Conservation (phyloP, 768 basidiomycete species). For the Exsudoporus frostii region DNA sequence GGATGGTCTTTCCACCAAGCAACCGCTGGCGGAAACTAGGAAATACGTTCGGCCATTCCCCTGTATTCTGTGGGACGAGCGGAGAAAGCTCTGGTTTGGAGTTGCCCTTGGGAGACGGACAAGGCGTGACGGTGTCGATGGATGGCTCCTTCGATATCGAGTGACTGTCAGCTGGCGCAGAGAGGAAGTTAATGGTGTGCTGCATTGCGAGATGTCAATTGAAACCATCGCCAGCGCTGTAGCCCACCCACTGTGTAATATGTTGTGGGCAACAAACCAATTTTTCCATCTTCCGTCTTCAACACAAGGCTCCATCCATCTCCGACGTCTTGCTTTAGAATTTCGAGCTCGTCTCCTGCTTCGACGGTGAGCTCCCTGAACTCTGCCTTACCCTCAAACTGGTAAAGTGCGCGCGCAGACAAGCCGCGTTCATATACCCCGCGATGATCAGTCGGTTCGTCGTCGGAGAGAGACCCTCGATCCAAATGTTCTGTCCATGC, state of each 20-base stretch:
- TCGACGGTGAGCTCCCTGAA: conserved; percentile 67
- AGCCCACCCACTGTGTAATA: conserved; percentile 64
- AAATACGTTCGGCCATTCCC: conserved; percentile 57
- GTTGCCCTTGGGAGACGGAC: conserved; percentile 30
- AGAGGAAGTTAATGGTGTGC: conserved; percentile 65
- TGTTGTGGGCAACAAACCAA: conserved; percentile 64
- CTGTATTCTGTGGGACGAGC: conserved; percentile 63
- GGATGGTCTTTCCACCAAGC: conserved; percentile 73
- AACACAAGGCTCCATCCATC: conserved; percentile 87
- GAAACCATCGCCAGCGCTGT: background rate
- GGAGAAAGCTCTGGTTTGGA: conserved; percentile 33
- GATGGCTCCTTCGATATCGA: conserved; percentile 35
- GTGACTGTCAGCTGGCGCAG: conserved; percentile 40
- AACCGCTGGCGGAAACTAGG: conserved; percentile 71
- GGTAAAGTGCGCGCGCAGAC: conserved; percentile 66
- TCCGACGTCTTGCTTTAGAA: conserved; percentile 68
- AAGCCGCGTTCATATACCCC: conserved; percentile 37
- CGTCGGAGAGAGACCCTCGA: conserved; percentile 46
- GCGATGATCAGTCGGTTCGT: conserved; percentile 41
- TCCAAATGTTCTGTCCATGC: conserved; percentile 72
- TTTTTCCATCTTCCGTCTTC: conserved; percentile 49
- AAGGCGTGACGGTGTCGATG: conserved; percentile 49
- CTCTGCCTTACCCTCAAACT: conserved; percentile 72
- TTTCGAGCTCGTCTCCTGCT: conserved; percentile 67
- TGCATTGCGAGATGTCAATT: conserved; percentile 25